Base-by-base conservation (phyloP, 2,329 filamentous ascomycete species). In the Fusarium sp. region DNA sequence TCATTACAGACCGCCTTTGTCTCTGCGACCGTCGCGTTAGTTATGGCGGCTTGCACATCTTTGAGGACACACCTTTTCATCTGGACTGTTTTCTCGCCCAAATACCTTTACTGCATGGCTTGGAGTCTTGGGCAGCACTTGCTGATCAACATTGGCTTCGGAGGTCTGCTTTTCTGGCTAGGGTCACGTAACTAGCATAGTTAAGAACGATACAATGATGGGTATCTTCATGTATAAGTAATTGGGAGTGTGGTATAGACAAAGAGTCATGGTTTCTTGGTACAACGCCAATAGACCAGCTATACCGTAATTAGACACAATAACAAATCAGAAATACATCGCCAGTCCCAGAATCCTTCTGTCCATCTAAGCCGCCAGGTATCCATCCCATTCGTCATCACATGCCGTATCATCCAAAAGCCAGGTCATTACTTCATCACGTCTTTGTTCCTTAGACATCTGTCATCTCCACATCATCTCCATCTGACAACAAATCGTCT, bases 71-170 rank as follows among this genome's bases (percentile, higher is more conserved):
- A 99, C 84, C 80, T 99, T 60, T 99, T 99, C 78, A 95, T 99
- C 66, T 99, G 96, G 96, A 98, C 95, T 1, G 96, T 99, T 13
- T 99, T 99, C 79, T 97, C 93, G 69, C 96, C 96, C 0, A 99
- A 98, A 80, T 98, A 95, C 79, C 81, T 99, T 71, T 99, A 97
- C 78, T 92, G 90, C 68, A 91, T 96, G 85, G 94, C 92, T 15
- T 99, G 96, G 97, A 90, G 88, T 66, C 76, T 95, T 45, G 92
- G 88, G 9, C 93, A 95, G 82, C 95, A 99, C 86, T 77, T 95
- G 64, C 77, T 87, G 38, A 83, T 95, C 43, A 94, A 95, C 78
- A 73, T 95, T 34, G 82, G 87, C 7, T 71, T 91, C 43, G 90
- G 89, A 1, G 84, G 88, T 31, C 54, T 87, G 38, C 72, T 92